Evolutionary conservation across 1,284 basidiomycete species (phyloP), one percentile per base, ranked within the genome.

Genomic region (Mycena sp.): DNA sequence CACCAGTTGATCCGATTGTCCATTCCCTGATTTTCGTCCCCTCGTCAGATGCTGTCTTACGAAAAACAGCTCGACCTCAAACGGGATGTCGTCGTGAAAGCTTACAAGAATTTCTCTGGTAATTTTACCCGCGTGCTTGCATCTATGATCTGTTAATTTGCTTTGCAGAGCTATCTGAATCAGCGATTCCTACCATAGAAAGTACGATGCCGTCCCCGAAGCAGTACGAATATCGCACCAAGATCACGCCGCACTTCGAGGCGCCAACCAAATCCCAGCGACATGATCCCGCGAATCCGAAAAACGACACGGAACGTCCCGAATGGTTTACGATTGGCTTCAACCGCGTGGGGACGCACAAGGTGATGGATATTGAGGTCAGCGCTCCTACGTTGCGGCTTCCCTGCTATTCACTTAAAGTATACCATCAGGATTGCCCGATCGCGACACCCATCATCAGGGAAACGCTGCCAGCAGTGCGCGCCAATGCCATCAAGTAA

Each of bases 241-340:
- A 99, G 79, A 90, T 99, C 49, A 99, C 97, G 0, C 97, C 97
- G 0, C 97, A 99, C 76, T 99, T 99, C 70, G 93, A 98, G 45
- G 86, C 91, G 0, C 89, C 94, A 1, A 87, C 88, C 0, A 90
- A 86, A 72, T 74, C 77, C 59, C 77, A 81, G 50, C 79, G 83
- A 71, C 73, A 76, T 57, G 71, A 73, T 28, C 56, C 75, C 48
- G 63, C 69, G 32, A 66, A 66, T 43, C 71, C 76, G 21, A 69
- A 73, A 41, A 68, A 72, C 2, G 70, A 76, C 32, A 71, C 71
- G 25, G 71, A 76, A 58, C 81, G 81, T 63, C 89, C 83, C 28
- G 81, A 85, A 30, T 91, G 90, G 84, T 76, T 96, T 21, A 87
- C 88, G 32, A 96, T 99, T 53, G 97, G 97, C 0, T 99, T 99